Conservation (phyloP, 805 yeast species). For the Candida caryicola region DNA sequence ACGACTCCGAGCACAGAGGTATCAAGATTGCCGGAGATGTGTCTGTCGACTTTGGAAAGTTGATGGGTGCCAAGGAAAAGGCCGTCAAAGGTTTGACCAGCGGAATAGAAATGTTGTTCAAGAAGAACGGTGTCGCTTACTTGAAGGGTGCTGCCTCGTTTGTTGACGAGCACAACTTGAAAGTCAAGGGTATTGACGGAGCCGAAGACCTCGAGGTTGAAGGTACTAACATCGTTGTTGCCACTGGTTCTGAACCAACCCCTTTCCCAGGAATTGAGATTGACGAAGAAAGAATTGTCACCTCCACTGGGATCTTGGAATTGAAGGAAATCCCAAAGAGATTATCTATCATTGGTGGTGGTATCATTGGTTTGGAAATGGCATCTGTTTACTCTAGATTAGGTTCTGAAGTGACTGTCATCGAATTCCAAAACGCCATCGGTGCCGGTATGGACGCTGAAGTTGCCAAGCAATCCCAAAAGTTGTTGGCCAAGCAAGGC, state of each 20-base stretch:
- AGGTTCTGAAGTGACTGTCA: constrained; percentile 91
- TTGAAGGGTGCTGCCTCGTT: constrained; percentile 92
- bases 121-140: constrained; percentile 92
- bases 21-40: constrained; percentile 78
- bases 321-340: constrained; percentile 89
- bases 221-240: constrained; percentile 88
- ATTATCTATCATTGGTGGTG: constrained; percentile 95
- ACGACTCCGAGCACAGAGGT: constrained; percentile 85
- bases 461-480: constrained; percentile 86
- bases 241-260: constrained; percentile 97
- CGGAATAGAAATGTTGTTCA: constrained; percentile 92
- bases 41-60: constrained; percentile 65
- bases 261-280: constrained; percentile 98
- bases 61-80: constrained; percentile 90
- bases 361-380: constrained; percentile 99
- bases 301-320: constrained; percentile 88
- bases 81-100: constrained; percentile 87
- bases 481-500: constrained; percentile 91
- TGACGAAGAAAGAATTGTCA: constrained; percentile 95
- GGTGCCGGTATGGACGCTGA: constrained; percentile 99
- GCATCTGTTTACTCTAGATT: constrained; percentile 96
- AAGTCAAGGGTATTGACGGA: constrained; percentile 86
- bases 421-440: constrained; percentile 85
- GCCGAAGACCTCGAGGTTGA: constrained; percentile 64
- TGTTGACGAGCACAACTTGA: constrained; percentile 71